Evolutionary conservation across 352 stramenopile species (phyloP).

Genomic region (Phytophthora parvispora): DNA sequence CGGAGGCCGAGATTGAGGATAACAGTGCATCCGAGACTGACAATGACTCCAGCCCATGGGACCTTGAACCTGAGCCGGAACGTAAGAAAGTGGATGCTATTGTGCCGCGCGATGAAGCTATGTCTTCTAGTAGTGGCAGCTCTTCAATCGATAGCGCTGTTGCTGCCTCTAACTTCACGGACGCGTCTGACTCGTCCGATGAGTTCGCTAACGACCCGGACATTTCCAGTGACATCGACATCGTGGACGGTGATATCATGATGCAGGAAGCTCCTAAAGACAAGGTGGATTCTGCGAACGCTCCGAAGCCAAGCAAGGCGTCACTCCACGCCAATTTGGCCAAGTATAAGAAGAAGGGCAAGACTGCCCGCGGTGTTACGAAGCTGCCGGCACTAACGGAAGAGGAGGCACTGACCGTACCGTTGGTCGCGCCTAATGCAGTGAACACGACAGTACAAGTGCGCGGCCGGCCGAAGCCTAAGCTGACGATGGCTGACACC

Average conservation of each 20-base stretch:
- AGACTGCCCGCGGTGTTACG: constrained; percentile 64
- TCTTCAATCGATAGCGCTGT: constrained; percentile 11
- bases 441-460: constrained; percentile 91
- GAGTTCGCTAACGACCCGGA: constrained; percentile 54
- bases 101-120: constrained; percentile 11
- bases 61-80: constrained; percentile 37
- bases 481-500: constrained; percentile 81
- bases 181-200: constrained; percentile 39
- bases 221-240: constrained; percentile 68
- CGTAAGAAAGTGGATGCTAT: constrained; percentile 17
- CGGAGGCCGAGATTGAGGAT: constrained; percentile 26
- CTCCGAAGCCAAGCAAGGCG: constrained; percentile 47
- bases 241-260: constrained; percentile 66
- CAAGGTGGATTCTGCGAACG: constrained; percentile 31
- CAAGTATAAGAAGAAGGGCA: constrained; percentile 85
- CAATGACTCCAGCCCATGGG: constrained; percentile 33
- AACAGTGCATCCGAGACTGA: constrained; percentile 14
- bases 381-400: constrained; percentile 79
- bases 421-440: constrained; percentile 78
- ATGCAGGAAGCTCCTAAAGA: constrained; percentile 45
- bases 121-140: neutral
- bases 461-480: constrained; percentile 79
- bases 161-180: constrained; percentile 34
- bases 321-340: constrained; percentile 69
- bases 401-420: constrained; percentile 74